phyloP scores from a whole-genome alignment of 257 asterid species.

The Solanum pinnatisectum region DNA sequence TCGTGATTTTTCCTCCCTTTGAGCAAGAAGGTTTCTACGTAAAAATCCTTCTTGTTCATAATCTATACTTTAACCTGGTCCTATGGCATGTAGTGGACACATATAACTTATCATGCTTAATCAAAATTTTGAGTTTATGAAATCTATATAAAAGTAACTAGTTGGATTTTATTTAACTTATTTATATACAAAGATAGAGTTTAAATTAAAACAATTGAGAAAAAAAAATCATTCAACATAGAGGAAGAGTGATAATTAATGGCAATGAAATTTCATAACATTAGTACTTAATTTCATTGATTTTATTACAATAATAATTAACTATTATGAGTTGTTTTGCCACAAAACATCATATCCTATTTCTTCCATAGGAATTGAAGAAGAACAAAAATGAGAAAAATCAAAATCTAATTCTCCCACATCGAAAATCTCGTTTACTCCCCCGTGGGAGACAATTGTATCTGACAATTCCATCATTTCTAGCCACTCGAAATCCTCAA shows the following conservation, averaged over 20 bases:
- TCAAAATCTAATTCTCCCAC: not conserved
- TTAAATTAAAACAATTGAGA: not conserved
- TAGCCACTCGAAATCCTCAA: not conserved
- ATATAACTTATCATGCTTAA: no score
- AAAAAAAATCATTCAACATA: not conserved
- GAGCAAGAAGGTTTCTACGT: no score
- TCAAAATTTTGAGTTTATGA: not conserved
- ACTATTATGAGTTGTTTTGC: not conserved
- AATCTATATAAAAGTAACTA: not conserved
- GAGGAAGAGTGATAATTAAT: not conserved
- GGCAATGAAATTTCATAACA: not conserved
- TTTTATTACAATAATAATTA: not conserved
- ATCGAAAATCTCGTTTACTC: not conserved
- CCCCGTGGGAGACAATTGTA: not conserved
- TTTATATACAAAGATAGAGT: not conserved
- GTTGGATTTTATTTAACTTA: not conserved
- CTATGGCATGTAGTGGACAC: no score
- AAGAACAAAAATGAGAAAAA: not conserved
- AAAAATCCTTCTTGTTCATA: no score
- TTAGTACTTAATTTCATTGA: not conserved
- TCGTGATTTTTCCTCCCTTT: no score
- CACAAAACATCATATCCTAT: not conserved
- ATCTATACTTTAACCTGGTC: no score
- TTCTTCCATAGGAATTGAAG: not conserved
- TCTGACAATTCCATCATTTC: slow-evolving; percentile 1